Base-by-base conservation (phyloP, 371 early-diverging fungal genomes). In the Blastocladiella emersonii region DNA sequence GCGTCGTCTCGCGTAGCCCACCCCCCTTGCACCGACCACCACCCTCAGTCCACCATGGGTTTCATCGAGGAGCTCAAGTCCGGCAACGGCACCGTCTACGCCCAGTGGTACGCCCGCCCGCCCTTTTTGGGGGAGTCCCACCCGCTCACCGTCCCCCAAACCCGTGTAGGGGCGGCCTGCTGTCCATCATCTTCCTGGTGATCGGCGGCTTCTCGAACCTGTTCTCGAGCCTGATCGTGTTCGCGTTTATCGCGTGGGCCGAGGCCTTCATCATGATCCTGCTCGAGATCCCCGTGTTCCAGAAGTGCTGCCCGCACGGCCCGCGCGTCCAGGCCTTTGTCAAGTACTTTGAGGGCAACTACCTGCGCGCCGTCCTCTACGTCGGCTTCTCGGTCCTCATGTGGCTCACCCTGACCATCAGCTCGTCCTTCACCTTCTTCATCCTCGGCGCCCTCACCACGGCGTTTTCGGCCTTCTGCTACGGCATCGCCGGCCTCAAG, bases 291-390 rank as follows among this genome's bases (percentile, higher is more conserved):
- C 53, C 53, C 8, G 8, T 51, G 8, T 51, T 51, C 53, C 53
- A 51, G 32, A 27, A 30, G 30, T 51, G 53, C 32, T 51, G 53
- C 32, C 53, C 53, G 32, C 27, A 27, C 13, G 53, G 53, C 30
- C 53, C 53, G 15, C 15, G 23, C 15, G 32, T 51, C 30, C 53
- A 51, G 53, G 27, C 53, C 15, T 25, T 51, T 25, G 32, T 51
- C 53, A 51, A 51, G 53, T 51, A 30, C 53, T 51, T 51, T 51
- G 53, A 51, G 53, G 53, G 53, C 30, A 51, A 51, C 53, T 25
- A 30, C 32, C 32, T 51, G 30, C 53, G 53, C 32, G 53, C 53
- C 30, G 53, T 30, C 10, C 53, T 51, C 15, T 51, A 51, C 53
- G 15, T 51, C 21, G 53, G 27, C 15, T 51, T 51, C 23, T 51